Percentiles rank a stretch among this genome's conserved stretches.
phyloP scores from a whole-genome alignment of 768 basidiomycete genomes.

The Podaxis mareebaensis region DNA sequence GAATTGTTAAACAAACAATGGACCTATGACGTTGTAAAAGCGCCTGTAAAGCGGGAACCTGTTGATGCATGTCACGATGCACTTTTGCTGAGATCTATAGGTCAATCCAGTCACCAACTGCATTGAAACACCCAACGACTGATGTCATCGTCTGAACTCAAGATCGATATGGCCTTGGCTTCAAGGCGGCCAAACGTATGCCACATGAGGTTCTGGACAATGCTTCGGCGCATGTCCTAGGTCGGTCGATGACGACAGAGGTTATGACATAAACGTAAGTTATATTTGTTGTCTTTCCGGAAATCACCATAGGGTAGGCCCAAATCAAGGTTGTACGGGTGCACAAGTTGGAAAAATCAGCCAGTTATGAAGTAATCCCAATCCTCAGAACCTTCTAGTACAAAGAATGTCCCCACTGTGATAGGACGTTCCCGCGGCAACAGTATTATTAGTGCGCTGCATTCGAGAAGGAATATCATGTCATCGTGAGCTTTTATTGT shows the following conservation, averaged over 20 bases:
- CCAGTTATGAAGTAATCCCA: background rate
- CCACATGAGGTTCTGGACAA: background rate
- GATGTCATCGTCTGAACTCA: background rate
- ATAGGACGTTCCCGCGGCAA: background rate
- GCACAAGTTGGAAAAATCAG: background rate
- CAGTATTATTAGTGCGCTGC: background rate
- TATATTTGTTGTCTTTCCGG: background rate
- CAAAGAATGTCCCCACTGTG: background rate
- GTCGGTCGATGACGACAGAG: background rate
- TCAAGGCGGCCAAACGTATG: background rate
- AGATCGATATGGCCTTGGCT: background rate
- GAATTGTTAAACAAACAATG: background rate
- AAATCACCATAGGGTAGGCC: background rate
- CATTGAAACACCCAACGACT: background rate
- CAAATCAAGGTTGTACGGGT: background rate
- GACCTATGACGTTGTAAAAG: slow-evolving; percentile 6
- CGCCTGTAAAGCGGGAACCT: background rate
- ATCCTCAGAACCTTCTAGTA: slow-evolving; percentile 3
- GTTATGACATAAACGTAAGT: background rate
- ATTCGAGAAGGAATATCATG: slow-evolving; percentile 2
- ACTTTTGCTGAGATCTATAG: background rate
- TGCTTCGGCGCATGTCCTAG: background rate
- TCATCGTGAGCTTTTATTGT: background rate
- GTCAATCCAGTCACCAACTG: background rate
- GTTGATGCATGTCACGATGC: background rate